Evolutionary conservation across 2,329 filamentous ascomycete genomes (phyloP).

Genomic region (Phyllosticta citrichinensis): DNA sequence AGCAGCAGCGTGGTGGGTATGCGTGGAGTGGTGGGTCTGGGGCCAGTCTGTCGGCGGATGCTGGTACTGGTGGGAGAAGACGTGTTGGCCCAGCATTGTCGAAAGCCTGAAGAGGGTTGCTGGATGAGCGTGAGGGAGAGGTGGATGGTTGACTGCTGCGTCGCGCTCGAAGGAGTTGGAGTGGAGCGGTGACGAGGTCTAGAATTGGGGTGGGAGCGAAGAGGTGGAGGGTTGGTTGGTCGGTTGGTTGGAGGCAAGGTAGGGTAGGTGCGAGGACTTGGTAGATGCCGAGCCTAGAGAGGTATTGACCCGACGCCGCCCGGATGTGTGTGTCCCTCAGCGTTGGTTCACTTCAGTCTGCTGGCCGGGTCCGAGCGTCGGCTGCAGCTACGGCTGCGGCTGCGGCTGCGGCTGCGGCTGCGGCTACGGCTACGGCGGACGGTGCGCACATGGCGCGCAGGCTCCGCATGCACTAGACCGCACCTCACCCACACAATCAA

Average conservation of each 20-base stretch:
- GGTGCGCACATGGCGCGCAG: neutral
- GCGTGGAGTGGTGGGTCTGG: conserved; percentile 36
- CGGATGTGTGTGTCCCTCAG: too few relatives aligned
- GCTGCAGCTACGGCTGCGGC: too few relatives aligned
- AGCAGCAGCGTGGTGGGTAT: conserved; percentile 24
- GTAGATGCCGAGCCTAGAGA: too few relatives aligned
- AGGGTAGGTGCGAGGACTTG: too few relatives aligned
- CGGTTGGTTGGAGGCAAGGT: neutral
- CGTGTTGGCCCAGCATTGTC: conserved; percentile 45
- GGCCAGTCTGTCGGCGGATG: conserved; percentile 43
- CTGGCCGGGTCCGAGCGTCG: too few relatives aligned
- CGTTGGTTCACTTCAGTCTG: too few relatives aligned
- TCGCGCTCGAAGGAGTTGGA: neutral
- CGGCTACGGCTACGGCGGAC: neutral
- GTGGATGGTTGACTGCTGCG: neutral
- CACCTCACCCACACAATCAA: too few relatives aligned
- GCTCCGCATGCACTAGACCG: too few relatives aligned
- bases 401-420: too few relatives aligned
- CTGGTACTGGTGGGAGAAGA: conserved; percentile 51
- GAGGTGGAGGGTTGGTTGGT: neutral
- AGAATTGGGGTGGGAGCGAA: neutral
- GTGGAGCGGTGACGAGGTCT: conserved; percentile 1
- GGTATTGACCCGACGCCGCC: too few relatives aligned
- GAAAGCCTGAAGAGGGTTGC: conserved; percentile 9
- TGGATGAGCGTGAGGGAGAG: conserved; percentile 5